Percentiles rank a stretch among this genome's conserved stretches.
Conservation (phyloP, 345 rosid species). For the Eutrema japonicum region DNA sequence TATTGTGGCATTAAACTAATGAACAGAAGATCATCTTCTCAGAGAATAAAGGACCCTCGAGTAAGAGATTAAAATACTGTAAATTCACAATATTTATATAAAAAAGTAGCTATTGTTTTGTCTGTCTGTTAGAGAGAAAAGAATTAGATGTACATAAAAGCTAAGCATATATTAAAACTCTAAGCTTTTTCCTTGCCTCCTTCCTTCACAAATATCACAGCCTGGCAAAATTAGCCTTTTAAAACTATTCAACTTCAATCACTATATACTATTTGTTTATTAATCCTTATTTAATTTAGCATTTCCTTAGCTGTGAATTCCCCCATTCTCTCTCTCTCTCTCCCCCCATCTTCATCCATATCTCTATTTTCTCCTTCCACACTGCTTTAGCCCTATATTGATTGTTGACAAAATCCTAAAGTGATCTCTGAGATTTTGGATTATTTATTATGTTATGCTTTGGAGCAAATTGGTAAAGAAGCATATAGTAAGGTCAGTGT, state of each 20-base stretch:
- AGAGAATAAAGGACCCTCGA: conserved; percentile 3
- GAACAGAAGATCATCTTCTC: background rate
- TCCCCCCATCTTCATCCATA: conserved; percentile 9
- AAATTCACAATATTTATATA: conserved; percentile 9
- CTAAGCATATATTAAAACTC: conserved; percentile 24
- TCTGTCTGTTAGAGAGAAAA: conserved; percentile 32
- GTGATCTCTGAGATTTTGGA: conserved; percentile 46
- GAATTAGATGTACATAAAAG: conserved; percentile 39
- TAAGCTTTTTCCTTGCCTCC: conserved; percentile 48
- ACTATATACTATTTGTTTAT: conserved; percentile 39
- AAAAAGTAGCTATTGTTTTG: conserved; percentile 15
- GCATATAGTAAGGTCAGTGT: conserved; percentile 18
- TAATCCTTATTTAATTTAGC: conserved; percentile 28
- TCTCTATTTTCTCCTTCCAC: conserved; percentile 33
- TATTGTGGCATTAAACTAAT: background rate
- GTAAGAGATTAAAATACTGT: conserved; percentile 3
- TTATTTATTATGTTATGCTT: conserved; percentile 2
- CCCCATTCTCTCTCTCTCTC: conserved; percentile 16
- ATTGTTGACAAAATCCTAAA: conserved; percentile 24
- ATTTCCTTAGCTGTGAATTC: conserved; percentile 38
- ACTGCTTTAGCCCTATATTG: conserved; percentile 35
- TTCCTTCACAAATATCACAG: conserved; percentile 58
- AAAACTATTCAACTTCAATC: conserved; percentile 47
- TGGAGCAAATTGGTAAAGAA: conserved; percentile 13
- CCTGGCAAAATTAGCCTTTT: conserved; percentile 77